These are phyloP conservation scores for Fusarium secorum DNA, from an alignment of 2,329 filamentous ascomycete genomes.

Conservation along the genomic window DNA sequence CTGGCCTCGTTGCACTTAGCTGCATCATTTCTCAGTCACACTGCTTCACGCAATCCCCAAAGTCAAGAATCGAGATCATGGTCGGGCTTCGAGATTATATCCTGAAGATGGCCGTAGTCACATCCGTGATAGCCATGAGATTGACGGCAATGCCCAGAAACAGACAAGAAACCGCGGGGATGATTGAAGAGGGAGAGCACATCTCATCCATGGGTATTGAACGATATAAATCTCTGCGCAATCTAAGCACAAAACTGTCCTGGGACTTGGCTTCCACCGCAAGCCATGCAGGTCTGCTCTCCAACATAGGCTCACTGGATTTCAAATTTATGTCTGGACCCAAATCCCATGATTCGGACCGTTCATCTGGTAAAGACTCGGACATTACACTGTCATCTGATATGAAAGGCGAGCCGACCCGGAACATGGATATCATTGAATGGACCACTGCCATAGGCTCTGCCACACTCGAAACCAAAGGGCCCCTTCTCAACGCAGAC, in stretches of 20 bases:
- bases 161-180: not conserved
- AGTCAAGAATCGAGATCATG: conserved; percentile 3
- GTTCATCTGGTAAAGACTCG: conserved; percentile 13
- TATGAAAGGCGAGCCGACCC: not conserved
- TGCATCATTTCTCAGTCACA: conserved; percentile 6
- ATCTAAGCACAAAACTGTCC: not conserved
- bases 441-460: not conserved
- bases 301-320: conserved; percentile 2
- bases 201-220: not conserved
- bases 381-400: conserved; percentile 11
- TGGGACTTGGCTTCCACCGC: conserved; percentile 2
- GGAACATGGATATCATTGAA: conserved; percentile 16
- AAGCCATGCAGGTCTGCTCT: not conserved
- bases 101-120: conserved; percentile 7
- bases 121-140: conserved; percentile 15
- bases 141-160: not conserved
- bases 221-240: not conserved
- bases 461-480: not conserved
- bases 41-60: not conserved
- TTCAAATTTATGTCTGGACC: conserved; percentile 26
- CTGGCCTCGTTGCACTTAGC: conserved; percentile 6
- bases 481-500: not conserved
- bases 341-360: conserved; percentile 3
- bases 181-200: conserved; percentile 5
- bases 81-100: conserved; percentile 19